phyloP scores from a whole-genome alignment of 2,329 filamentous ascomycete species.

The Ophiostoma piceae region DNA sequence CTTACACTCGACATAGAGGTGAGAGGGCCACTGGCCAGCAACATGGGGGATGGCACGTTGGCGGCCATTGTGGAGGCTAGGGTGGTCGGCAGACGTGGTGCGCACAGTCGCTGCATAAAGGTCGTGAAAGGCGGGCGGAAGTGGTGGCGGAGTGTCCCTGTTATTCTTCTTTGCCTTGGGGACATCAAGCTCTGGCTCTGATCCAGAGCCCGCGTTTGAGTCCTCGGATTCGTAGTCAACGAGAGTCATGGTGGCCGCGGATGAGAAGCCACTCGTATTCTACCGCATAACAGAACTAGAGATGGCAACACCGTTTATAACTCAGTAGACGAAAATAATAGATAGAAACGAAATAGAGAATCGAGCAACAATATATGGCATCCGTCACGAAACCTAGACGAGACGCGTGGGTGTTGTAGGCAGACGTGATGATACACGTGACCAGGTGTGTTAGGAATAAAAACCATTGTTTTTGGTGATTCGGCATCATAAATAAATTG shows the following conservation, averaged over 20 bases:
- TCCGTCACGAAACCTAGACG: neutral
- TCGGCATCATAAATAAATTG: no score
- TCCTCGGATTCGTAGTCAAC: conserved; percentile 39
- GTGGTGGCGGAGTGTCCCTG: conserved; percentile 53
- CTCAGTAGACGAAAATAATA: neutral
- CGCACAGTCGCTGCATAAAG: conserved; percentile 81
- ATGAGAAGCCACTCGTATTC: neutral
- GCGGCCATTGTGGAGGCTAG: conserved; percentile 76
- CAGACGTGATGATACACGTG: neutral
- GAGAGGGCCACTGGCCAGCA: conserved; percentile 85
- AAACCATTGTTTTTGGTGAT: no score
- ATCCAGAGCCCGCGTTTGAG: conserved; percentile 10
- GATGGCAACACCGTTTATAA: neutral
- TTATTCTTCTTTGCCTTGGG: neutral
- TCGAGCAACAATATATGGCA: neutral
- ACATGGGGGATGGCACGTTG: conserved; percentile 78
- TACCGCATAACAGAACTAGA: neutral
- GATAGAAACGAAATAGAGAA: neutral
- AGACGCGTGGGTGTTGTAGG: neutral
- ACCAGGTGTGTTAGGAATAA: neutral
- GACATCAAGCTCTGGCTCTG: neutral
- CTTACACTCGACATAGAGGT: conserved; percentile 90
- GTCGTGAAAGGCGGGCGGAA: conserved; percentile 78
- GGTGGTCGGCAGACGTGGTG: conserved; percentile 73
- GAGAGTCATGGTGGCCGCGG: conserved; percentile 27